Base-by-base conservation (phyloP, 495 filamentous ascomycete genomes). In the Aspergillus incahuasiensis region DNA sequence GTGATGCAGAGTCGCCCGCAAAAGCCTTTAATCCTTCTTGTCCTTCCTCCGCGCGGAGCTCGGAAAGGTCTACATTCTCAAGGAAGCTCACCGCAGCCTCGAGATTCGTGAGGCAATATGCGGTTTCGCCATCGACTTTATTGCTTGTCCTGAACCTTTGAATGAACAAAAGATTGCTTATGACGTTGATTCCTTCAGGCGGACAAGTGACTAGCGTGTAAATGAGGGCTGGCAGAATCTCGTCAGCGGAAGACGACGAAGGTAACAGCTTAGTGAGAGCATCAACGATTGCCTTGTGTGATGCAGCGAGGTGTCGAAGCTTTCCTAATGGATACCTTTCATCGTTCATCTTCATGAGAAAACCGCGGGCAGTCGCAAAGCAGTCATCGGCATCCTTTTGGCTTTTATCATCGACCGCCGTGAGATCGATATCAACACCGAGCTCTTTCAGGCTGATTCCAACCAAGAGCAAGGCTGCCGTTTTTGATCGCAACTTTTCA, bases 1-100 rank as follows among this genome's bases (percentile, higher is more conserved):
- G 76, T n/a, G 83, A 77, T 5, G 83, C 81, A 32, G 75, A 70
- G 1, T 82, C 75, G 28, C 69, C 65, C 55, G 73, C 79, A 15
- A 69, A 67, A 8, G 76, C 62, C 62, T 87, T 89, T 22, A 73
- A 59, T 0, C 88, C 87, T 58, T 81, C 74, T 28, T 74, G 74
- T 13, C 77, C 64, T 63, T 92, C 91, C 54, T 96, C 90, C n/a
- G 87, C 87, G 52, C 92, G 85, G 11, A 99, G 79, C 44, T 86
- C 95, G 13, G 91, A 89, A 8, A 99, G 81, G 66, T 99, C 94
- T 24, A 99, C 92, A 21, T 94, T 97, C 63, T 97, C 92, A n/a
- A 99, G 76, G 65, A 99, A 99, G 50, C 86, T 89, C 42, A 97
- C 91, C 45, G 92, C 86, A 6, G 94, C 94, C 72, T 99, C 94